Percentiles rank a stretch among this genome's conserved stretches.
Conservation (phyloP, 2,329 filamentous ascomycete species). For the Aspergillus caelatus region DNA sequence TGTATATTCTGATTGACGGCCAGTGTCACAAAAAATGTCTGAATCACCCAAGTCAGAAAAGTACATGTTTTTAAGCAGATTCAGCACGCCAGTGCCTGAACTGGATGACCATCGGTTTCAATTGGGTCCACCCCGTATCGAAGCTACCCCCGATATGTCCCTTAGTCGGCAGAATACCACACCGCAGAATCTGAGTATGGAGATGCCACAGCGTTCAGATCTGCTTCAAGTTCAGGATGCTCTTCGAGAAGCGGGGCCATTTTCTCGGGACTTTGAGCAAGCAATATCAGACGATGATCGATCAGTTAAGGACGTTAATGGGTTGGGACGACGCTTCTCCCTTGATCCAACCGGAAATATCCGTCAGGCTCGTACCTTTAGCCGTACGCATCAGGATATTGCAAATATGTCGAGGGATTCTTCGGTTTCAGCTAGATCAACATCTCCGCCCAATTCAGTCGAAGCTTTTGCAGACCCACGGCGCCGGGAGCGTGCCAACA, state of each 20-base stretch:
- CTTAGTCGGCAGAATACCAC: slow-evolving; percentile 39
- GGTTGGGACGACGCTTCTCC: slow-evolving; percentile 42
- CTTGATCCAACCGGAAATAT: slow-evolving; percentile 44
- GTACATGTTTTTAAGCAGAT: slow-evolving; percentile 60
- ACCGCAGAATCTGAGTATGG: slow-evolving; percentile 53
- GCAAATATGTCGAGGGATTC: slow-evolving; percentile 49
- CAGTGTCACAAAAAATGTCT: slow-evolving; percentile 40
- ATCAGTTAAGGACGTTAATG: slow-evolving; percentile 39
- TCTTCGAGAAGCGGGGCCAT: slow-evolving; percentile 46
- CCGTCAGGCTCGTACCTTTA: slow-evolving; percentile 37
- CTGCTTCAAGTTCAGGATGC: slow-evolving; percentile 52
- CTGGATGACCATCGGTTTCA: slow-evolving; percentile 81
- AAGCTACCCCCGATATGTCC: slow-evolving; percentile 41
- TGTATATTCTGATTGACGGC: background rate
- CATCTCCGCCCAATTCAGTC: slow-evolving; percentile 93
- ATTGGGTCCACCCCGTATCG: slow-evolving; percentile 40
- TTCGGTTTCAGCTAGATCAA: slow-evolving; percentile 64
- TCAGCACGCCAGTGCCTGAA: slow-evolving; percentile 65
- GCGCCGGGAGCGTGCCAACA: slow-evolving; percentile 75
- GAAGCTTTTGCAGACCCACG: slow-evolving; percentile 94
- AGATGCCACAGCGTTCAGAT: slow-evolving; percentile 51
- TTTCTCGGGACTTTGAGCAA: slow-evolving; percentile 81
- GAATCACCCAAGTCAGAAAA: slow-evolving; percentile 67
- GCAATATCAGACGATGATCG: slow-evolving; percentile 77
- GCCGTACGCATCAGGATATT: slow-evolving; percentile 41